A percentile compares a stretch with the other conserved stretches of the same genome.
Conservation (phyloP, 805 yeast species). For the Candida silvicultrix region DNA sequence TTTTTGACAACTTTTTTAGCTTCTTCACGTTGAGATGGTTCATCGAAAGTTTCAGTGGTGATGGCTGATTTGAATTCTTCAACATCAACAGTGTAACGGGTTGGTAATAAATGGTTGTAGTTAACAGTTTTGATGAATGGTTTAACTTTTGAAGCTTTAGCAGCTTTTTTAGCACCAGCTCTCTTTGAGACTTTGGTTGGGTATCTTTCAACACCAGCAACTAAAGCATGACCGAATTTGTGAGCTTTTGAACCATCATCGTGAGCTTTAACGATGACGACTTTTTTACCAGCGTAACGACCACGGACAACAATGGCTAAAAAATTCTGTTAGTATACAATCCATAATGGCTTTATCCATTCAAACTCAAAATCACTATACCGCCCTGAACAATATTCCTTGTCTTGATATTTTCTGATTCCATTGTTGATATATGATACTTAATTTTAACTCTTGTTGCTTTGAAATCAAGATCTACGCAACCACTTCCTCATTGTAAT, state of each 20-base stretch:
- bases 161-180: conserved; percentile 93
- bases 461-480: too few relatives aligned
- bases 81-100: conserved; percentile 97
- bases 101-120: conserved; percentile 99
- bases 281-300: conserved; percentile 99
- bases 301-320: conserved; percentile 95
- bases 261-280: conserved; percentile 95
- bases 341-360: neutral
- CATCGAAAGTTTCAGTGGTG: conserved; percentile 89
- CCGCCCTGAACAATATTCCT: too few relatives aligned
- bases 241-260: conserved; percentile 98
- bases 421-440: too few relatives aligned
- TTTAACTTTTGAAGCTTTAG: conserved; percentile 97
- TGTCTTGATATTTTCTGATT: too few relatives aligned
- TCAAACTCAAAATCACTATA: too few relatives aligned
- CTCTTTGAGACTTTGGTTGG: conserved; percentile 95
- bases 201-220: conserved; percentile 98
- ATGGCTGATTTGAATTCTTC: conserved; percentile 90
- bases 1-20: conserved; percentile 98
- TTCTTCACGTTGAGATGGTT: conserved; percentile 97
- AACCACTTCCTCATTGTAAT: too few relatives aligned
- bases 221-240: conserved; percentile 99
- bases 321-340: conserved; percentile 6
- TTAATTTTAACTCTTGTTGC: too few relatives aligned
- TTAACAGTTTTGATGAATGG: conserved; percentile 98